Conservation (phyloP, 345 rosid genomes). For the Eutrema japonicum region DNA sequence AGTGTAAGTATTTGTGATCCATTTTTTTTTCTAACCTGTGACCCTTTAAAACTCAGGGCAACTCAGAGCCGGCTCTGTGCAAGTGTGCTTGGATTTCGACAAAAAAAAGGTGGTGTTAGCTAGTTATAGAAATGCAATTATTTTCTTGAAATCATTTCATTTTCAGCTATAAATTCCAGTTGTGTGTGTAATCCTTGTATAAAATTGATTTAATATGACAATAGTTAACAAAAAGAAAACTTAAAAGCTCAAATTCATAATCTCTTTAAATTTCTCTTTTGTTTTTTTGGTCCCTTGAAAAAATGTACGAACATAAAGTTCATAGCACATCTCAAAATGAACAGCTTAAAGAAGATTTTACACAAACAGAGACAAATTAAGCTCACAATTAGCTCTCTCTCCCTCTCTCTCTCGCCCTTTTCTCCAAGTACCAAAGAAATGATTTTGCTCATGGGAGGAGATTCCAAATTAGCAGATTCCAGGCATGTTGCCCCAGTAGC, state of each 20-base stretch:
- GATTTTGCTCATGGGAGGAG: constrained; percentile 12
- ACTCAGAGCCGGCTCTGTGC: too few relatives aligned
- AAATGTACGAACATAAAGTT: constrained; percentile 28
- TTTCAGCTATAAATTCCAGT: not conserved
- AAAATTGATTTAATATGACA: not conserved
- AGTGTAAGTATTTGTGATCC: too few relatives aligned
- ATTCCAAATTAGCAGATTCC: constrained; percentile 50
- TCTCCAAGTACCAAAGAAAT: constrained; percentile 26
- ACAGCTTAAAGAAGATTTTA: constrained; percentile 24
- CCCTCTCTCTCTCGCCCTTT: too few relatives aligned
- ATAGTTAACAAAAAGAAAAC: not conserved
- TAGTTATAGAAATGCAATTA: too few relatives aligned
- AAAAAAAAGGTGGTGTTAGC: too few relatives aligned
- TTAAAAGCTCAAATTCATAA: constrained; percentile 15
- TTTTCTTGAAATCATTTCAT: not conserved
- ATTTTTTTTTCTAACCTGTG: too few relatives aligned
- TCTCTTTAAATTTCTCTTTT: not conserved
- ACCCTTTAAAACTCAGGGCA: too few relatives aligned
- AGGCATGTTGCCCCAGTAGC: constrained; percentile 70
- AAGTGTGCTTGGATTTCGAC: not conserved
- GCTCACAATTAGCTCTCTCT: constrained; percentile 34
- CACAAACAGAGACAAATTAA: constrained; percentile 33
- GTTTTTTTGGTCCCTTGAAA: constrained; percentile 12
- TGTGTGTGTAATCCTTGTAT: not conserved
- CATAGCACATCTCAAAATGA: constrained; percentile 33